Base-by-base conservation (phyloP, 2,329 filamentous ascomycete genomes). In the Colletotrichum sp. region DNA sequence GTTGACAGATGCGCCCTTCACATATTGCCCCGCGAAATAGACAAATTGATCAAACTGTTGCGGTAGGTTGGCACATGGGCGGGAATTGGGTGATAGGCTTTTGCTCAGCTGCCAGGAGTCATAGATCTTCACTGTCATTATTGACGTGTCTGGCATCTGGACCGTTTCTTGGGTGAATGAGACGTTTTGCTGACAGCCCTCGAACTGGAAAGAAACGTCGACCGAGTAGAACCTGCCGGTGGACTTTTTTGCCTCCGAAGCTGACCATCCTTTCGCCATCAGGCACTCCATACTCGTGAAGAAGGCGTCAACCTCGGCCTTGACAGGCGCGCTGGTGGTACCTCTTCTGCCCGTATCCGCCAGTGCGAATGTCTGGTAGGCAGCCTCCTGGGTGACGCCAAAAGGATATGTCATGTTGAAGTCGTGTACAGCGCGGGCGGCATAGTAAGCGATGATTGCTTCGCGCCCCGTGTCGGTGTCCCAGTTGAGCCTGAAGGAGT, bases 351-450 rank as follows among this genome's bases (percentile, higher is more conserved):
- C 60, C 44, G 28, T 52, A 26, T 65, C 32, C 12, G 36, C 24
- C 10, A 49, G n/a, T 32, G 4, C n/a, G 34, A 74, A 74, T 10
- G 72, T 74, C 49, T 74, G 72, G 16, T 74, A 74, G 6, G 67
- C 68, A 10, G 39, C 32, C 8, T 66, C 44, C 9, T 34, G 30
- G n/a, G 59, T 36, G 15, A 71, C 59, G 10, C 72, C 72, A 8
- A 65, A 74, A 8, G 72, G 72, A 18, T 64, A 70, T 4, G n/a
- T 21, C 72, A 74, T 74, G 32, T 74, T 28, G 21, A 74, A 71
- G 28, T 71, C 57, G 5, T 74, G 32, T 36, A 63, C n/a, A 52
- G 67, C 15, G 5, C 72, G 26, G 8, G 69, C 21, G 44, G 59
- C 49, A 12, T 71, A 74, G 9, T 71, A 65, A 15, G 59, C 71